Percentiles rank a stretch among this genome's conserved stretches.
These are phyloP conservation scores for Naganishia albida DNA, from an alignment of 1,284 basidiomycete species.

Conservation along the genomic window DNA sequence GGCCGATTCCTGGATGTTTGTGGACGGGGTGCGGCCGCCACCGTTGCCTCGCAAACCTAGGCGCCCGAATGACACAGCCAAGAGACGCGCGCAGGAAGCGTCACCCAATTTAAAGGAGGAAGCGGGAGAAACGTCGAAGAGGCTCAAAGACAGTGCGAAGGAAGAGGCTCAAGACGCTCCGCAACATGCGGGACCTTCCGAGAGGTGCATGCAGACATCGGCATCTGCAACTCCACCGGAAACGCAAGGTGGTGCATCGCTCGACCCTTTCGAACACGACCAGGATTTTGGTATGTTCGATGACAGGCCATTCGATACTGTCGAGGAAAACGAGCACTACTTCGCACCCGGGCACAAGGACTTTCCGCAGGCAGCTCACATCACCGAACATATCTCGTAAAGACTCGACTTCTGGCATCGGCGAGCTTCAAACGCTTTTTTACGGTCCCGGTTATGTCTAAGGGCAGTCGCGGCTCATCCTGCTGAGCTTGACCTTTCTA, in stretches of 20 bases:
- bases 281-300: slow-evolving; percentile 8
- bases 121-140: slow-evolving; percentile 7
- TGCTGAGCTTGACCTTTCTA: too few species aligned
- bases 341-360: background rate
- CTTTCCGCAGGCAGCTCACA: too few species aligned
- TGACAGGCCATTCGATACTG: slow-evolving; percentile 18
- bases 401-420: too few species aligned
- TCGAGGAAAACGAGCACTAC: slow-evolving; percentile 22
- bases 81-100: slow-evolving; percentile 8
- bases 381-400: too few species aligned
- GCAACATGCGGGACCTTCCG: background rate
- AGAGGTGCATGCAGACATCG: background rate
- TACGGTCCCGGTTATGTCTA: too few species aligned
- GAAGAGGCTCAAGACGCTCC: background rate
- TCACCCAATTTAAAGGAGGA: background rate
- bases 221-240: background rate
- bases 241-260: background rate
- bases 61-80: slow-evolving; percentile 24
- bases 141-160: background rate
- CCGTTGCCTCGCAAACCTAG: slow-evolving; percentile 16
- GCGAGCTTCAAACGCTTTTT: too few species aligned
- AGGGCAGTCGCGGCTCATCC: too few species aligned
- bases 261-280: slow-evolving; percentile 6
- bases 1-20: slow-evolving; percentile 32
- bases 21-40: slow-evolving; percentile 23